Percentiles rank a stretch among this genome's conserved stretches.
These are phyloP conservation scores for Trichoderma sp. DNA, from an alignment of 2,329 filamentous ascomycete species.

Conservation along the genomic window DNA sequence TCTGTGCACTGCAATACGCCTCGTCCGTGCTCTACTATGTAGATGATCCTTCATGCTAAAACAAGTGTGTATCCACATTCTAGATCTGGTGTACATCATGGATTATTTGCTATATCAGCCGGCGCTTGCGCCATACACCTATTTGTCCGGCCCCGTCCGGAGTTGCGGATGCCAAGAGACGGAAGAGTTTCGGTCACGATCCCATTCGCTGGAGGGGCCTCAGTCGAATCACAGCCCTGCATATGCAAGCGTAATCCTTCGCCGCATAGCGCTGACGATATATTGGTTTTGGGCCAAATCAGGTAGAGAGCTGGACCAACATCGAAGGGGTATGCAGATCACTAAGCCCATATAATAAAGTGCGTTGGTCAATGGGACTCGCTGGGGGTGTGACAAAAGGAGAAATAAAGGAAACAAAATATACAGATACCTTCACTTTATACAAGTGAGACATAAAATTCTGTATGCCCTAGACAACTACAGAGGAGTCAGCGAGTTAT, in stretches of 20 bases:
- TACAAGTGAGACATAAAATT: not conserved
- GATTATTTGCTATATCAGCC: not conserved
- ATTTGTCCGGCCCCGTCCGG: not conserved
- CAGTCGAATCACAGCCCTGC: not conserved
- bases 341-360: not conserved
- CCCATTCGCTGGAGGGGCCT: not conserved
- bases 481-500: accelerated
- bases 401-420: not conserved
- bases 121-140: not conserved
- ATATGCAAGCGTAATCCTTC: not conserved
- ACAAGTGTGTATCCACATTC: too few relatives aligned
- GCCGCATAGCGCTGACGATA: not conserved
- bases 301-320: too few relatives aligned
- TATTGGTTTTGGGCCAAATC: not conserved
- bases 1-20: too few relatives aligned
- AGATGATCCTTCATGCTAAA: too few relatives aligned
- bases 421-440: not conserved
- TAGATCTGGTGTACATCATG: too few relatives aligned
- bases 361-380: not conserved
- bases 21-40: too few relatives aligned
- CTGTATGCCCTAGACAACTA: not conserved
- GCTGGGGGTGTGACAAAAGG: not conserved
- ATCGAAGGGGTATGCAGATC: not conserved
- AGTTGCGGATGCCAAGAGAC: too few relatives aligned
- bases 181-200: too few relatives aligned